Evolutionary conservation across 495 filamentous ascomycete species (phyloP).

Genomic region (Penicillium alfredii): DNA sequence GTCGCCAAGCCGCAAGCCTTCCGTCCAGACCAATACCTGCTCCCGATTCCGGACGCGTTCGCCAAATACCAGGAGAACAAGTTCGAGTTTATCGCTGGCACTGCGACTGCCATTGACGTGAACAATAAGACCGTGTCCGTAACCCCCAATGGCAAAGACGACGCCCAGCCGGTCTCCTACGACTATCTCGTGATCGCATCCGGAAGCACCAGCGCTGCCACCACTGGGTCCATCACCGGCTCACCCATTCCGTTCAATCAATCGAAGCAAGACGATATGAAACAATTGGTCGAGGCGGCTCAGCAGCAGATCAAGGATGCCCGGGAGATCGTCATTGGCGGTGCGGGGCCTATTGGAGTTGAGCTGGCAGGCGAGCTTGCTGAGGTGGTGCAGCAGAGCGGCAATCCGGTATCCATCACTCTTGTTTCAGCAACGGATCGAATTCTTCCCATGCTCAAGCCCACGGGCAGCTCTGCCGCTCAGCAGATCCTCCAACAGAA

Average conservation of each 20-base stretch:
- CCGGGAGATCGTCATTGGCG: slow-evolving; percentile 57
- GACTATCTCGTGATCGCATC: slow-evolving; percentile 53
- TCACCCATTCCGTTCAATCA: slow-evolving; percentile 51
- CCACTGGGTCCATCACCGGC: slow-evolving; percentile 26
- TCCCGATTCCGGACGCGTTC: slow-evolving; percentile 48
- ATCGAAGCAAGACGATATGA: slow-evolving; percentile 36
- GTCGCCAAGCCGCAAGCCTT: slow-evolving; percentile 39
- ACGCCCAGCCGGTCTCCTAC: slow-evolving; percentile 34
- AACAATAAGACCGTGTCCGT: slow-evolving; percentile 39
- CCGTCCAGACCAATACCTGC: slow-evolving; percentile 35
- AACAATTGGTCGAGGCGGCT: slow-evolving; percentile 35
- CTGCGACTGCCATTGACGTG: slow-evolving; percentile 45
- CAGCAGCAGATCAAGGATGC: slow-evolving; percentile 45
- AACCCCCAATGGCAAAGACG: slow-evolving; percentile 14
- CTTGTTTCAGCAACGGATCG: slow-evolving; percentile 34
- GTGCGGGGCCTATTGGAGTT: slow-evolving; percentile 63
- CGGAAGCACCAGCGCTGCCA: slow-evolving; percentile 41
- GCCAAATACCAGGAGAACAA: slow-evolving; percentile 36
- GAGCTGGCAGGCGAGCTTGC: slow-evolving; percentile 57
- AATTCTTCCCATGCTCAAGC: slow-evolving; percentile 30
- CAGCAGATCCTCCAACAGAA: slow-evolving; percentile 21
- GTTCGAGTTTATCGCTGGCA: slow-evolving; percentile 54
- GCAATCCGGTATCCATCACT: slow-evolving; percentile 38
- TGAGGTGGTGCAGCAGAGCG: slow-evolving; percentile 38
- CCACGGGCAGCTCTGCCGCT: slow-evolving; percentile 19